Evolutionary conservation across 495 filamentous ascomycete genomes (phyloP), one percentile per base, ranked within the genome.

Genomic region (Lasiosphaeria miniovina): DNA sequence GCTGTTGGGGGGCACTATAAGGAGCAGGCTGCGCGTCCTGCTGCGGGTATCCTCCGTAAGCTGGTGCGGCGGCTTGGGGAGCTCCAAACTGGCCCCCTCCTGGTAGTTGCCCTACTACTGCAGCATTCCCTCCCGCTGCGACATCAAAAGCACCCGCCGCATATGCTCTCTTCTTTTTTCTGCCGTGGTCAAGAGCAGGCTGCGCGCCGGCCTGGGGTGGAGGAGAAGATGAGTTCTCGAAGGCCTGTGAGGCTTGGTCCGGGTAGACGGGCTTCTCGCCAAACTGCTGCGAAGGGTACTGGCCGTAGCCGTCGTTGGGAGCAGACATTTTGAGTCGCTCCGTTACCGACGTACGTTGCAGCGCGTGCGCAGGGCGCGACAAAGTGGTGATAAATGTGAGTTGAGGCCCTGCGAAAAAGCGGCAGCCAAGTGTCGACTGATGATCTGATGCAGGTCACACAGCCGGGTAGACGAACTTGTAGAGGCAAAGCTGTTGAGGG

Each of bases 111-210:
- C 67, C 75, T 62, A 65, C 77, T 74, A 83, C 74, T 68, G 68
- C 88, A 54, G 90, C 86, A 84, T 98, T 98, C 67, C 88, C 90
- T 64, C 94, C 94, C 36, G 84, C 84, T 36, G 89, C 93, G 68
- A 98, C 92, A 10, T 96, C 95, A 72, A 93, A 98, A 6, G 93
- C 93, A 71, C 92, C 88, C 33, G 90, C 90, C 32, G 95, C 94
- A 78, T 98, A 98, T 46, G 88, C 85, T 73, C 91, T 82, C 81
- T 96, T 96, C 82, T 92, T 96, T 73, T 87, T 78, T 78, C 85
- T 80, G 65, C 84, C 73, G 60, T 81, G 75, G 35, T 81, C 85
- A 55, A 67, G 67, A 36, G 75, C 59, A 14, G 53, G 77, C 49
- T 84, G 79, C 46, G 71, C 77, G 36, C 35, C 61, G 48, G 67